Conservation (phyloP, 495 filamentous ascomycete species). For the Cercophora sp. region DNA sequence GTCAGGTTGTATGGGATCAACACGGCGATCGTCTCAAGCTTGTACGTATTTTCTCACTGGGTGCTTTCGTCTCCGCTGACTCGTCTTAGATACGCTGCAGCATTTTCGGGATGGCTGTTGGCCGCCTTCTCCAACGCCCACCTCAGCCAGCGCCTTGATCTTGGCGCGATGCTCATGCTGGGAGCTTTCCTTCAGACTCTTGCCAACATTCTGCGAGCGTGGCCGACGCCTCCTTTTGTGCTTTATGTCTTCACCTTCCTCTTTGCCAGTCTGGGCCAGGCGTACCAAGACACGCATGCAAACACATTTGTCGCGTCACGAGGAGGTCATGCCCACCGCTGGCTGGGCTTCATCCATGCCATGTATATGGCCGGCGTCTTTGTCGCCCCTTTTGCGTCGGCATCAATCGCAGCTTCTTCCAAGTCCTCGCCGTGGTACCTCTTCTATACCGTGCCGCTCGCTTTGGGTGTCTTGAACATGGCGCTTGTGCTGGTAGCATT, state of each 20-base stretch:
- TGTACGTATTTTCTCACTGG: too few species aligned
- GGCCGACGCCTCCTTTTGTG: slow-evolving; percentile 42
- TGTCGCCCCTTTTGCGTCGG: slow-evolving; percentile 48
- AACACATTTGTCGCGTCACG: slow-evolving; percentile 46
- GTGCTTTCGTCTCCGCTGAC: too few species aligned
- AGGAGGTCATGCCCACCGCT: slow-evolving; percentile 44
- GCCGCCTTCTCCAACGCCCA: slow-evolving; percentile 47
- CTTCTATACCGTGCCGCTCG: slow-evolving; percentile 43
- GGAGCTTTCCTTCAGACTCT: slow-evolving; percentile 46
- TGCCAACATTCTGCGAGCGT: slow-evolving; percentile 45
- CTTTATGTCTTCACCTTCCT: slow-evolving; percentile 48
- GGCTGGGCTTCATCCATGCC: slow-evolving; percentile 55
- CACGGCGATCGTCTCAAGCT: slow-evolving; percentile 45
- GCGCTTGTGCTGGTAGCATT: slow-evolving; percentile 34
- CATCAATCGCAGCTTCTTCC: slow-evolving; percentile 37
- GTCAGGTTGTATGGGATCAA: slow-evolving; percentile 43
- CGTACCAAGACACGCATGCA: slow-evolving; percentile 50
- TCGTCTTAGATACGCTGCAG: too few species aligned
- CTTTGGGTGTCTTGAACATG: slow-evolving; percentile 39
- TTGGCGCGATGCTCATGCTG: slow-evolving; percentile 45
- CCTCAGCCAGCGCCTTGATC: slow-evolving; percentile 38
- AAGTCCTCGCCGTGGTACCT: slow-evolving; percentile 27
- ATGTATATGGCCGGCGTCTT: slow-evolving; percentile 52
- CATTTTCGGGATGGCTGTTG: slow-evolving; percentile 46
- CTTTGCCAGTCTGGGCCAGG: slow-evolving; percentile 46